Conservation (phyloP, 2,329 filamentous ascomycete species). For the Fusarium floridanum region DNA sequence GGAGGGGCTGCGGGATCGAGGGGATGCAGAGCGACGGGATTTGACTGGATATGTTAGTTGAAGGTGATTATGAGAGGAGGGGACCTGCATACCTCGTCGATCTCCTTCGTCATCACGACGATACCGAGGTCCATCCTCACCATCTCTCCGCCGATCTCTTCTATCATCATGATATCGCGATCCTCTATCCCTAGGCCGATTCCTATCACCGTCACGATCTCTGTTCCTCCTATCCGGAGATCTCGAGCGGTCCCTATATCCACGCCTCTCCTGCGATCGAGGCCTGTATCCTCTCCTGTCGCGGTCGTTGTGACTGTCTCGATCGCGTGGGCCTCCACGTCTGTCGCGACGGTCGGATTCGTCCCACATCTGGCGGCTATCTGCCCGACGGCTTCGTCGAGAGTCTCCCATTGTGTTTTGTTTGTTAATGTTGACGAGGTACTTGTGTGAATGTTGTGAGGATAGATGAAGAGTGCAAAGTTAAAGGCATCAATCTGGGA, state of each 20-base stretch:
- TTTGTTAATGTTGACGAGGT: not conserved
- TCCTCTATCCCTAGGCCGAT: constrained; percentile 49
- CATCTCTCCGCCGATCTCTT: constrained; percentile 44
- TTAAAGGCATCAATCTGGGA: constrained; percentile 16
- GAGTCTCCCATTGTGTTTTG: constrained; percentile 49
- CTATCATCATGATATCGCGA: constrained; percentile 47
- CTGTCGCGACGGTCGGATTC: constrained; percentile 59
- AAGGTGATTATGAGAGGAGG: not conserved
- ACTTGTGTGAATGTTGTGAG: not conserved
- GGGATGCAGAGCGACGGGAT: constrained; percentile 56
- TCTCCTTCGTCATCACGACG: constrained; percentile 45
- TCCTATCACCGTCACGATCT: constrained; percentile 55
- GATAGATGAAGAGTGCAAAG: not conserved
- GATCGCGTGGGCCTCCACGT: constrained; percentile 40
- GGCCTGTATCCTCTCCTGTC: constrained; percentile 52
- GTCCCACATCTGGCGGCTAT: constrained; percentile 74
- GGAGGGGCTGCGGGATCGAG: constrained; percentile 42
- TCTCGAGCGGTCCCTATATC: constrained; percentile 53
- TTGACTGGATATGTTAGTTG: constrained; percentile 38
- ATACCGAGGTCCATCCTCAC: constrained; percentile 38
- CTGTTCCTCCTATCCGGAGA: constrained; percentile 53
- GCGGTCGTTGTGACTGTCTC: constrained; percentile 49
- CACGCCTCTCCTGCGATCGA: constrained; percentile 51
- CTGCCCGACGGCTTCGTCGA: constrained; percentile 54
- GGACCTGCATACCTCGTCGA: constrained; percentile 39